Conservation (phyloP, 148 eudicot species). For the Linanthus parryae region DNA sequence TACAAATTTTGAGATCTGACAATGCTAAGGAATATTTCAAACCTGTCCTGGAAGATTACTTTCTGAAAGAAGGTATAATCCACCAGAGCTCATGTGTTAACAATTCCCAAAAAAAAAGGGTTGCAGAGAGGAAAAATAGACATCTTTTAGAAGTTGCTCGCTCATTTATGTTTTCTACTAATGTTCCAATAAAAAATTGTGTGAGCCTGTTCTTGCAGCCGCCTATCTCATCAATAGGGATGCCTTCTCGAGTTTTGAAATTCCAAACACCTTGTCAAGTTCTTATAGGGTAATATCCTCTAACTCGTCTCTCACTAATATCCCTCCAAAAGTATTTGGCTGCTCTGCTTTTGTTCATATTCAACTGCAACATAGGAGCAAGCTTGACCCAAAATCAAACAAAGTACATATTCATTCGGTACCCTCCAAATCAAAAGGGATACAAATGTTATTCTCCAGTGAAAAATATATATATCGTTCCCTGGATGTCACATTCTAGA, state of each 20-base stretch:
- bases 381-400: background rate
- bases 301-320: background rate
- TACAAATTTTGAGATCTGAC: background rate
- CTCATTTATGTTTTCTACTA: background rate
- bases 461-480: background rate
- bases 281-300: background rate
- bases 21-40: background rate
- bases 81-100: background rate
- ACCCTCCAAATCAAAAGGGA: background rate
- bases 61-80: background rate
- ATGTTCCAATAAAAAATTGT: background rate
- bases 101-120: background rate
- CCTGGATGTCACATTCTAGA: background rate
- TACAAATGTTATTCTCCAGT: constrained; percentile 1
- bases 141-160: background rate
- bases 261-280: background rate
- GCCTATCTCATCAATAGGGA: background rate
- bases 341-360: background rate
- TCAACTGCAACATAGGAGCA: background rate
- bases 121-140: background rate
- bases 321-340: background rate
- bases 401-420: background rate
- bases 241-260: background rate
- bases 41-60: background rate
- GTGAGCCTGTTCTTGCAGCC: background rate